Conservation (phyloP, 2,329 filamentous ascomycete genomes). For the Aureobasidium sp. region DNA sequence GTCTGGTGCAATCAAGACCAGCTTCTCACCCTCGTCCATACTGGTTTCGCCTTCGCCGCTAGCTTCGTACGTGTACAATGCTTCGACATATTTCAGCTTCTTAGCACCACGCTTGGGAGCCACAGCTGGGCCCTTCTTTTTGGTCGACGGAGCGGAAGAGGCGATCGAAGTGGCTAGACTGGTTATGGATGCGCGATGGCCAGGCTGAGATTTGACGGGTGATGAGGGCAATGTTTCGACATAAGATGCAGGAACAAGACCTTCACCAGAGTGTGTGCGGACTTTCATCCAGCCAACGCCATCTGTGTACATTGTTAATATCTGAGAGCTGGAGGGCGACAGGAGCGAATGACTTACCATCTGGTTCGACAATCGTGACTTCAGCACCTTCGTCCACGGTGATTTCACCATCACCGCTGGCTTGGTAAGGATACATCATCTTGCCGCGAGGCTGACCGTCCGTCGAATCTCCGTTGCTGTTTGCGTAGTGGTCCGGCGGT, state of each 20-base stretch:
- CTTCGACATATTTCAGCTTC: constrained; percentile 69
- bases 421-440: constrained; percentile 86
- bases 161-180: constrained; percentile 52
- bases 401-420: constrained; percentile 72
- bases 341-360: constrained; percentile 57
- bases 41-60: constrained; percentile 80
- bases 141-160: constrained; percentile 35
- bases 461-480: constrained; percentile 34
- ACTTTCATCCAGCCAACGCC: constrained; percentile 89
- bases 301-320: constrained; percentile 61
- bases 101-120: constrained; percentile 75
- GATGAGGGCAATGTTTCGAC: constrained; percentile 55
- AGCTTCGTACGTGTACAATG: constrained; percentile 84
- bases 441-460: constrained; percentile 62
- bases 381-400: constrained; percentile 72
- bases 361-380: constrained; percentile 71
- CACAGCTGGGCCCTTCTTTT: constrained; percentile 87
- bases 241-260: constrained; percentile 82
- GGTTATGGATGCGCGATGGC: constrained; percentile 49
- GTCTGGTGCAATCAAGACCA: constrained; percentile 83
- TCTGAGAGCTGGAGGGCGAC: constrained; percentile 11
- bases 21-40: constrained; percentile 85
- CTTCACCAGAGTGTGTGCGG: constrained; percentile 58
- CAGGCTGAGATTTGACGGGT: neutral
- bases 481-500: constrained; percentile 74